Conservation (phyloP, 2,329 filamentous ascomycete species). For the Aspergillus chevalieri region DNA sequence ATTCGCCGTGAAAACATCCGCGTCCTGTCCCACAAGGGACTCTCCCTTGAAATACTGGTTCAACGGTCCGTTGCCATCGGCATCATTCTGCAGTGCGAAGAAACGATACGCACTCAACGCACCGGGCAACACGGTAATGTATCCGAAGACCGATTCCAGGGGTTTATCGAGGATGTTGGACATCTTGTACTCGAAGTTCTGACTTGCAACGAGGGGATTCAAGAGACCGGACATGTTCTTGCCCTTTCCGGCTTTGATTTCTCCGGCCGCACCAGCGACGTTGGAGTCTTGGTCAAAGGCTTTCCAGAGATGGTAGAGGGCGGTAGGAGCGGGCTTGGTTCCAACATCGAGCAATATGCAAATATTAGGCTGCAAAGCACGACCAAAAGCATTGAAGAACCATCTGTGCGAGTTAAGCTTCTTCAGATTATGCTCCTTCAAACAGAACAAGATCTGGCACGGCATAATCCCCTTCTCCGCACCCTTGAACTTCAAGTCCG, state of each 20-base stretch:
- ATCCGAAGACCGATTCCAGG: conserved; percentile 92
- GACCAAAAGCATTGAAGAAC: conserved; percentile 98
- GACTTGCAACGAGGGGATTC: conserved; percentile 90
- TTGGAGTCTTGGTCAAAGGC: conserved; percentile 97
- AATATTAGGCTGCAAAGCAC: conserved; percentile 86
- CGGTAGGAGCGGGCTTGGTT: conserved; percentile 79
- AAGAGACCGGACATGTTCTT: conserved; percentile 74
- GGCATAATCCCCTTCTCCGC: conserved; percentile 98
- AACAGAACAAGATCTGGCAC: conserved; percentile 95
- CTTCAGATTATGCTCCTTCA: conserved; percentile 96
- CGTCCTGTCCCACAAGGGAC: conserved; percentile 89
- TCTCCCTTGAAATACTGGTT: conserved; percentile 99
- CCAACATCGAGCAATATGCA: conserved; percentile 96
- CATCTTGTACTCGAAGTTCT: conserved; percentile 99
- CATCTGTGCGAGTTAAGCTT: conserved; percentile 98
- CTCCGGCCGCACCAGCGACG: conserved; percentile 91
- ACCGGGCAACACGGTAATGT: conserved; percentile 93
- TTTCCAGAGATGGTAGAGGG: conserved; percentile 98
- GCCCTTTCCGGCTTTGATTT: conserved; percentile 96
- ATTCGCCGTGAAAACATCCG: conserved; percentile 95
- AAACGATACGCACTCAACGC: conserved; percentile 93
- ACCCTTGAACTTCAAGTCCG: conserved; percentile 96
- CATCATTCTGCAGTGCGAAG: conserved; percentile 92
- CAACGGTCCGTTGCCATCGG: conserved; percentile 86
- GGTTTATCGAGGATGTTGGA: conserved; percentile 98